These are phyloP conservation scores for Carex cristatella DNA, from an alignment of 176 grass and related monocot genomes.

Conservation along the genomic window DNA sequence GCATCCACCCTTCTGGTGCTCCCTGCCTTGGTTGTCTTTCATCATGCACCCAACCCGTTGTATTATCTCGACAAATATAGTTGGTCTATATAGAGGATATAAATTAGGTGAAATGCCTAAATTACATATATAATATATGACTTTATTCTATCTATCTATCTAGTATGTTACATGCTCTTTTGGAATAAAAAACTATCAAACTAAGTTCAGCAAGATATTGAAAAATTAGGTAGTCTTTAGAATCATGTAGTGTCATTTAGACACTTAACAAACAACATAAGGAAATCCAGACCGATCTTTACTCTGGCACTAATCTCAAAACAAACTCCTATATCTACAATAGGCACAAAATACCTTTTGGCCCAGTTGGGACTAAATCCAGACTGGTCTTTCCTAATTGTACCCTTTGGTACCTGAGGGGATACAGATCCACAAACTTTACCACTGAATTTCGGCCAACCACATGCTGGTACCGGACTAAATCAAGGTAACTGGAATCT, in stretches of 20 bases:
- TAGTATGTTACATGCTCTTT: not conserved
- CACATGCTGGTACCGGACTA: not conserved
- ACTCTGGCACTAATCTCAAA: too few relatives aligned
- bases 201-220: not conserved
- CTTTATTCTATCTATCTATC: not conserved
- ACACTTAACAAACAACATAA: not conserved
- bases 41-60: conserved; percentile 79
- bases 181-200: not conserved
- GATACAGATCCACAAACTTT: too few relatives aligned
- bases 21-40: conserved; percentile 59
- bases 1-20: conserved; percentile 75
- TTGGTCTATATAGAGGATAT: conserved; percentile 44
- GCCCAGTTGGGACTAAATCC: too few relatives aligned
- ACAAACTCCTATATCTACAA: too few relatives aligned
- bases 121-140: not conserved
- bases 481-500: not conserved
- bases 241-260: not conserved
- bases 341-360: too few relatives aligned
- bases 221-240: not conserved
- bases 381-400: too few relatives aligned
- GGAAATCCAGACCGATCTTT: too few relatives aligned
- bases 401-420: too few relatives aligned
- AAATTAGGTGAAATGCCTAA: not conserved
- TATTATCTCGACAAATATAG: conserved; percentile 88
- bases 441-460: not conserved